Base-by-base conservation (phyloP, 2,329 filamentous ascomycete genomes). In the Alternaria sp. region DNA sequence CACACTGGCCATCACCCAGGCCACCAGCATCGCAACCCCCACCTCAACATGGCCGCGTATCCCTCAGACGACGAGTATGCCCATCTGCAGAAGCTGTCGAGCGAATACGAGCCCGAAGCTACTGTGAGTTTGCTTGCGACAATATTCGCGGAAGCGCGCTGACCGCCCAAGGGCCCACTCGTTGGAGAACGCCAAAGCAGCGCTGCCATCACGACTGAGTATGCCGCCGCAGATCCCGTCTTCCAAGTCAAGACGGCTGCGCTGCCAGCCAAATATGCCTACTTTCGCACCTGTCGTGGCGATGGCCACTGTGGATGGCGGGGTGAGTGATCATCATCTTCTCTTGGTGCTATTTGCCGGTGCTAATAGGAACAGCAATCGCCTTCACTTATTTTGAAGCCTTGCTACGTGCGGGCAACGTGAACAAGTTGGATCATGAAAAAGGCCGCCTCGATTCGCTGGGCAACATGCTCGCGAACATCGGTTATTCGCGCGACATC, bases 271-370 rank as follows among this genome's bases (percentile, higher is more conserved):
- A 92, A 90, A 58, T 97, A 97, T 79, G 92, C 92, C 20, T 90
- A 93, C 76, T 97, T 94, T 76, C 92, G 95, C 57, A 90, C 90
- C 11, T 89, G 97, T 77, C 90, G 91, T 79, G 94, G 95, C 54
- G 94, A 98, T 81, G 95, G 95, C 60, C 96, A 97, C 77, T 98
- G 95, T 81, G 95, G 94, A 73, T 98, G 95, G 94, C 88, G 94
- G 90, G 95, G 94, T 97, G 85, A 83, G 89, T 69, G 66, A 66
- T 54, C 55, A 48, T 40, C 34, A 49, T 41, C 28, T 30, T 44
- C n/a, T 20, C 45, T 38, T 50, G 2, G 18, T 41, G 50, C 53
- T 38, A 41, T 30, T 61, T 57, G 52, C 58, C 45, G 57, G 32
- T 59, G 63, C 73, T 81, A 59, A 82, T 14, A 49, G 28, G 16